Percentiles rank a stretch among this genome's conserved stretches.
Evolutionary conservation across 441 rosid genomes (phyloP).

Genomic region (Raphanus hybrid): DNA sequence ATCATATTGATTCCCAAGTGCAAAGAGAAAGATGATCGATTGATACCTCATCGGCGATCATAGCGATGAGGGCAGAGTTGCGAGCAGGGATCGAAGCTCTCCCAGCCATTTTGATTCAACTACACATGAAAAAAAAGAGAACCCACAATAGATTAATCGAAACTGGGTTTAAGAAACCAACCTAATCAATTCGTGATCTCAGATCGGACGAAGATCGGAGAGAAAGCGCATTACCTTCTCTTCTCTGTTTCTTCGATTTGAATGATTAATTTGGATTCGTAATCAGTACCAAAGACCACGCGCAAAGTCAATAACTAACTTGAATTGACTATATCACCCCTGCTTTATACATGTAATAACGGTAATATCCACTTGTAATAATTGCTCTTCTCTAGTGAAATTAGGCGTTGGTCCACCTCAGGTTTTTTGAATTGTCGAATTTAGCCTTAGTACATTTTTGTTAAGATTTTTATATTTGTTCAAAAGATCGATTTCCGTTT

Average conservation of each 20-base stretch:
- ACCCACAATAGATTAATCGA: background rate
- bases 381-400: conserved; percentile 1
- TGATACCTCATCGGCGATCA: conserved; percentile 63
- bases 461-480: background rate
- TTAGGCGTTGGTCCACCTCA: background rate
- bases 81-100: conserved; percentile 51
- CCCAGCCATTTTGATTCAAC: conserved; percentile 53
- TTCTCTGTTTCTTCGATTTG: conserved; percentile 32
- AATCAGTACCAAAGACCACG: conserved; percentile 37
- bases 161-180: conserved; percentile 1
- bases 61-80: conserved; percentile 57
- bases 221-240: background rate
- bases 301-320: conserved; percentile 17
- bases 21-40: background rate
- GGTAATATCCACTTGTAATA: conserved; percentile 2
- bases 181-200: conserved; percentile 19
- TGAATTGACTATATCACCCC: conserved; percentile 7
- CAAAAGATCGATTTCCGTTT: background rate
- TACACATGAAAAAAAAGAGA: conserved; percentile 3
- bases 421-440: background rate
- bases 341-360: background rate
- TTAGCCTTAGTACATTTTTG: background rate
- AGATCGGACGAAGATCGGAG: background rate
- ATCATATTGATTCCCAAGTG: background rate
- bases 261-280: conserved; percentile 30